A percentile compares a stretch with the other conserved stretches of the same genome.
Conservation (phyloP, 495 filamentous ascomycete genomes). For the Clohesyomyces aquaticus region DNA sequence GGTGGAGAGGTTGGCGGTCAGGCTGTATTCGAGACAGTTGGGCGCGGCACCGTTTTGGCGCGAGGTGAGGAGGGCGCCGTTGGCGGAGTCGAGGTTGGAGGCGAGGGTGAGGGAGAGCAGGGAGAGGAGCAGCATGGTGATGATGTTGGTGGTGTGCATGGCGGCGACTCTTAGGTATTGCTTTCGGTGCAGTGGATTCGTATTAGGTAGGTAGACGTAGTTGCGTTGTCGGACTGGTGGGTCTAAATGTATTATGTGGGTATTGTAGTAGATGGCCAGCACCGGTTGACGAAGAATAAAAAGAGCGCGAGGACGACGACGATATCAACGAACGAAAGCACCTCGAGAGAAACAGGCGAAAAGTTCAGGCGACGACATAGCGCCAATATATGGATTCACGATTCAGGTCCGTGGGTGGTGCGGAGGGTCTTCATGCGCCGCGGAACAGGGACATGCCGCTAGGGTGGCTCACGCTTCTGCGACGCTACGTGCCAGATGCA, state of each 20-base stretch:
- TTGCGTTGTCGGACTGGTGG: neutral
- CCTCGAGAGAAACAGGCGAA: neutral
- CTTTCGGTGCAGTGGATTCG: no score
- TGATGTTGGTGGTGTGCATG: neutral
- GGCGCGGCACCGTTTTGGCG: constrained; percentile 21
- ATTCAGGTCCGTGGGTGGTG: neutral
- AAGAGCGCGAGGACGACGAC: neutral
- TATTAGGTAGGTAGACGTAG: neutral
- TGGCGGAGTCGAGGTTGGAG: constrained; percentile 8
- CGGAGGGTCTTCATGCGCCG: neutral
- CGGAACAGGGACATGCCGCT: neutral
- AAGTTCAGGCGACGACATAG: neutral
- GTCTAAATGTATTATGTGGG: neutral
- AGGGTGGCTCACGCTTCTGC: no score
- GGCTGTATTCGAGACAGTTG: constrained; percentile 44
- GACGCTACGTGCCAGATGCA: neutral
- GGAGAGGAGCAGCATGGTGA: constrained; percentile 20
- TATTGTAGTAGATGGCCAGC: neutral
- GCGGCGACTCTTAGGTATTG: no score
- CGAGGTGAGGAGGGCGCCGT: constrained; percentile 14
- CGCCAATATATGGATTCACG: neutral
- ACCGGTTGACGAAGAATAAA: no score
- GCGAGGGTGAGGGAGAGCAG: constrained; percentile 23
- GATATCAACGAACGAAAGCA: neutral
- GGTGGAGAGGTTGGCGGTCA: constrained; percentile 33